Conservation (phyloP, 768 basidiomycete genomes). For the Amanita subjunquillea region DNA sequence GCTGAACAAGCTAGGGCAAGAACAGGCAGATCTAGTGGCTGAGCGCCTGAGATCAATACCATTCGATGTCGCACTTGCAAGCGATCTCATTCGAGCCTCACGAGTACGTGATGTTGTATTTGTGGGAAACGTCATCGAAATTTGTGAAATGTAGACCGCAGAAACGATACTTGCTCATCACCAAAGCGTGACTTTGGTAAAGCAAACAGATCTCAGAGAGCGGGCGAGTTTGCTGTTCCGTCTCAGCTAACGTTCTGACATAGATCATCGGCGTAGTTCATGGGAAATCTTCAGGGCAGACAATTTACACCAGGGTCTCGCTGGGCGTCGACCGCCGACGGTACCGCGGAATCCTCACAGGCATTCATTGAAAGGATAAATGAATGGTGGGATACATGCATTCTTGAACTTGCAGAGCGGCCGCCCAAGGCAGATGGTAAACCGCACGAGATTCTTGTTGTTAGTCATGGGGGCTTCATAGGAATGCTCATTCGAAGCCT, state of each 20-base stretch:
- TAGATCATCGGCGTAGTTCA: constrained; percentile 26
- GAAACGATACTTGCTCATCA: constrained; percentile 50
- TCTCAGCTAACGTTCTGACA: not conserved
- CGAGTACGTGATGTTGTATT: constrained; percentile 34
- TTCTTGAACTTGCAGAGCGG: constrained; percentile 21
- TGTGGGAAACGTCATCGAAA: constrained; percentile 1
- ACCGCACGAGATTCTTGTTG: constrained; percentile 40
- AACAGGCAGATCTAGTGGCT: constrained; percentile 49
- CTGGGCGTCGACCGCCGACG: constrained; percentile 13
- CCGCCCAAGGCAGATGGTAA: constrained; percentile 11
- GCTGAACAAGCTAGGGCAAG: constrained; percentile 51
- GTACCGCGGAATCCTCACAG: constrained; percentile 26
- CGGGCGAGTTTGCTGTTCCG: constrained; percentile 31
- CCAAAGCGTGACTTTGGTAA: constrained; percentile 30
- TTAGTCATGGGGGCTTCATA: constrained; percentile 62
- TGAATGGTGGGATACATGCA: constrained; percentile 49
- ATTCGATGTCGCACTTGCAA: constrained; percentile 56
- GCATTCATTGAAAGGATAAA: constrained; percentile 39
- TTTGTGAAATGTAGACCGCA: constrained; percentile 40
- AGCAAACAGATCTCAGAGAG: constrained; percentile 46
- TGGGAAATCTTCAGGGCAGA: constrained; percentile 54
- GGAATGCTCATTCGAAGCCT: constrained; percentile 38
- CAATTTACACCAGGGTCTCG: constrained; percentile 7
- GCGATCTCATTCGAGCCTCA: constrained; percentile 61
- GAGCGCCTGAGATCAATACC: constrained; percentile 39